Evolutionary conservation across 2,329 filamentous ascomycete species (phyloP), one percentile per base, ranked within the genome.

Genomic region (Claviceps sp.): DNA sequence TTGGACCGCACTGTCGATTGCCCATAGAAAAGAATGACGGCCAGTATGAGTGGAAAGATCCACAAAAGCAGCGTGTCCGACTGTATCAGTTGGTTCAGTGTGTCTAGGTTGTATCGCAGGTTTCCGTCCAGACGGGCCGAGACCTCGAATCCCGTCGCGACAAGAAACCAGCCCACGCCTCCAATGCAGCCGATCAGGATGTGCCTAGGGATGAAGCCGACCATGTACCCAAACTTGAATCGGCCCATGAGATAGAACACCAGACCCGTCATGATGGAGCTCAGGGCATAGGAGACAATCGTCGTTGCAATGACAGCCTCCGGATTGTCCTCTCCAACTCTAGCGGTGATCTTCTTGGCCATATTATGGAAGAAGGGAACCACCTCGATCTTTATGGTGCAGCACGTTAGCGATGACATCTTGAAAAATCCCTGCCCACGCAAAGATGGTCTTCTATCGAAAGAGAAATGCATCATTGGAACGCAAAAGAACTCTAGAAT

Each of bases 281-380:
- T 97, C 55, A 91, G 71, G 0, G 90, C 86, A 64, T 94, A 98
- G 1, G 93, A 82, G 2, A 90, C 82, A 60, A 98, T 95, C 2
- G 91, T 95, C 0, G 93, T 98, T 34, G 93, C 90, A 56, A 96
- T 85, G 46, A 98, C 85, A 3, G 88, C 86, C 59, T 93, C 83
- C 1, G 86, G 82, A 26, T 93, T 82, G 20, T 90, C 82, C 55
- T 85, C 80, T 16, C 91, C 88, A 57, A 98, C 83, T 44, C 78
- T 75, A 14, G 75, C 73, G 57, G 93, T 82, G 62, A 97, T 96
- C 34, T 85, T 91, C 56, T 84, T 82, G 0, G 93, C 90, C 91
- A 98, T 98, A 62, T 91, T 95, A 70, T 98, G 93, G 65, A 98
- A 97, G 70, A 98, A 98, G 0, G 91, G 93, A 1, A 98, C 91